phyloP scores from a whole-genome alignment of 1,284 basidiomycete genomes.

The Cryptococcus hybrid region DNA sequence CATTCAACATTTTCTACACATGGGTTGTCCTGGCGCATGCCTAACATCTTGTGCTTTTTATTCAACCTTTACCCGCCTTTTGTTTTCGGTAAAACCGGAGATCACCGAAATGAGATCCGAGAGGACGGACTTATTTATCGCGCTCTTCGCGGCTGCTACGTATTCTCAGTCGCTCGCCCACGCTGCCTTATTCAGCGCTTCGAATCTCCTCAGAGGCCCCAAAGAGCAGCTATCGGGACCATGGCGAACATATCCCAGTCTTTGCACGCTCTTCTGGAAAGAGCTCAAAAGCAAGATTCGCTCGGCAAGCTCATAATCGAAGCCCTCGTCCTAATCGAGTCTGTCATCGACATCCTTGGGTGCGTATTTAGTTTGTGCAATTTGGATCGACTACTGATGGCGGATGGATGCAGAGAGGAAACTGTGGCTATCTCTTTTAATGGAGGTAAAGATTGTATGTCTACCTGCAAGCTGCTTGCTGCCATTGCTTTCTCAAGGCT shows the following conservation, averaged over 20 bases:
- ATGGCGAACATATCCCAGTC: constrained; percentile 1
- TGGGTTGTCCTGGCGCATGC: too few relatives aligned
- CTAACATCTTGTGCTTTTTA: too few relatives aligned
- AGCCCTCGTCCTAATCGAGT: constrained; percentile 73
- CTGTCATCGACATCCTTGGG: constrained; percentile 72
- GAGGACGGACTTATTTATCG: too few relatives aligned
- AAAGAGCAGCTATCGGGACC: neutral
- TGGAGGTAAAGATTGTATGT: constrained; percentile 94
- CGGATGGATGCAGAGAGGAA: constrained; percentile 55
- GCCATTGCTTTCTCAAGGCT: neutral
- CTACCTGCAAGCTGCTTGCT: neutral
- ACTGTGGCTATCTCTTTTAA: constrained; percentile 88
- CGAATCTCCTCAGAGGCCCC: too few relatives aligned
- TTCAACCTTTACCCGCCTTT: too few relatives aligned
- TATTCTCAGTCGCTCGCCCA: too few relatives aligned
- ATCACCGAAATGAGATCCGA: too few relatives aligned
- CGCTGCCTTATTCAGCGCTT: too few relatives aligned
- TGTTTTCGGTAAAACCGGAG: too few relatives aligned
- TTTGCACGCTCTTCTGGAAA: constrained; percentile 24
- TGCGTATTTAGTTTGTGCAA: constrained; percentile 42
- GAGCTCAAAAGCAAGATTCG: constrained; percentile 25
- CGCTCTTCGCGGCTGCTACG: too few relatives aligned
- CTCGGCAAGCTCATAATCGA: constrained; percentile 63
- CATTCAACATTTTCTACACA: too few relatives aligned
- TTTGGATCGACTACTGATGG: neutral